Evolutionary conservation across 768 basidiomycete species (phyloP).

Genomic region (Boletus pseudo-olivaceus): DNA sequence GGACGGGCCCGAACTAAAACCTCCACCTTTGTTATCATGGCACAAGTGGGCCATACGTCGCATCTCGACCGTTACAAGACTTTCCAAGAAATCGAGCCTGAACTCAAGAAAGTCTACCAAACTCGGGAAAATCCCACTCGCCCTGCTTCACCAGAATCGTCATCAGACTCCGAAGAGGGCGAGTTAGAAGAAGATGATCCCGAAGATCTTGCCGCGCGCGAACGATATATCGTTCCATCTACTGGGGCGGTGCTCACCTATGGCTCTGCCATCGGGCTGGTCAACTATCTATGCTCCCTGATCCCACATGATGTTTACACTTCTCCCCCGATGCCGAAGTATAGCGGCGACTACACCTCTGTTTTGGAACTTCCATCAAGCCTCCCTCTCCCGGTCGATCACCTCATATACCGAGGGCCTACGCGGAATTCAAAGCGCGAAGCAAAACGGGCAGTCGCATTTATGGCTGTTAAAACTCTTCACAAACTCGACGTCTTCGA

Average conservation of each 20-base stretch:
- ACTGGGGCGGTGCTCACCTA: conserved; percentile 82
- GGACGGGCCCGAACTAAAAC: conserved; percentile 76
- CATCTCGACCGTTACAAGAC: conserved; percentile 57
- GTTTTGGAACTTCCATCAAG: conserved; percentile 64
- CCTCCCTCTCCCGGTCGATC: conserved; percentile 53
- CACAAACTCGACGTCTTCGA: conserved; percentile 74
- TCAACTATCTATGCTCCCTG: conserved; percentile 74
- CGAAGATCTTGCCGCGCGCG: conserved; percentile 59
- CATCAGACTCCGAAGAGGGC: conserved; percentile 28
- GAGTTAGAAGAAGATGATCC: conserved; percentile 48
- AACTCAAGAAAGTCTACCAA: conserved; percentile 62
- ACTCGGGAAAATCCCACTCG: conserved; percentile 38
- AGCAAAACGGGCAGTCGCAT: conserved; percentile 81
- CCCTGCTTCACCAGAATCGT: conserved; percentile 24
- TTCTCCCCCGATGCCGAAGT: conserved; percentile 54
- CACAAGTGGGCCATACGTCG: conserved; percentile 54
- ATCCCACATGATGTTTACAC: conserved; percentile 75
- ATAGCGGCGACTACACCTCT: conserved; percentile 53
- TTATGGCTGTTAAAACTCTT: conserved; percentile 68
- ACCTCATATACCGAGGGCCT: conserved; percentile 60
- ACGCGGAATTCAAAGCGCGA: conserved; percentile 65
- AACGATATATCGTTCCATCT: conserved; percentile 66
- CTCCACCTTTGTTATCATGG: conserved; percentile 81
- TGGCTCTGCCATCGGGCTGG: conserved; percentile 64
- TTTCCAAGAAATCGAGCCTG: conserved; percentile 59